These are phyloP conservation scores for Phyllosticta citribraziliensis DNA, from an alignment of 2,329 filamentous ascomycete genomes.

Conservation along the genomic window DNA sequence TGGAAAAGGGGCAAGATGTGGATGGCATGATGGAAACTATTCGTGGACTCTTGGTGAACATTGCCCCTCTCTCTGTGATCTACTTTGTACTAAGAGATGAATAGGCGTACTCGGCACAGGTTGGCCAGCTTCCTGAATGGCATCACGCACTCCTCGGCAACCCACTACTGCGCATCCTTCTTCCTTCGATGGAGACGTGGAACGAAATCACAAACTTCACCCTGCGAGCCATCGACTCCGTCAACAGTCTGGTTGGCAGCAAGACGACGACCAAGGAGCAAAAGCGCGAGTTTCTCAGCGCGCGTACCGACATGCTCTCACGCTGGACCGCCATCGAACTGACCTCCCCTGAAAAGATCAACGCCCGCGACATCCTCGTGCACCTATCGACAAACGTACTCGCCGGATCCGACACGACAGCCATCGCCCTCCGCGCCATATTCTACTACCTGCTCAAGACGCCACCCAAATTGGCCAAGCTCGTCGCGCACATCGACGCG, in stretches of 20 bases:
- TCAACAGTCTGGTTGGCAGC: background rate
- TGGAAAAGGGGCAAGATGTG: slow-evolving; percentile 32
- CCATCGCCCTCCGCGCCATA: slow-evolving; percentile 24
- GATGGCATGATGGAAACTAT: slow-evolving; percentile 22
- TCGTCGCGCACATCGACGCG: slow-evolving; percentile 18
- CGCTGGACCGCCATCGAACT: slow-evolving; percentile 24
- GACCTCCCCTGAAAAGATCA: slow-evolving; percentile 23
- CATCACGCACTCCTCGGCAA: slow-evolving; percentile 21
- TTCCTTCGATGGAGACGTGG: slow-evolving; percentile 27
- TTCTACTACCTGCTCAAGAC: slow-evolving; percentile 22
- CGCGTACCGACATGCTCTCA: slow-evolving; percentile 27
- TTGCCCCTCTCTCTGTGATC: too few relatives aligned
- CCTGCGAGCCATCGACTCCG: slow-evolving; percentile 23
- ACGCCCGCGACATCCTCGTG: slow-evolving; percentile 25
- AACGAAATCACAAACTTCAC: slow-evolving; percentile 25
- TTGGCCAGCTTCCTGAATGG: slow-evolving; percentile 21
- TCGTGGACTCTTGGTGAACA: slow-evolving; percentile 14
- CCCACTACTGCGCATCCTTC: slow-evolving; percentile 20
- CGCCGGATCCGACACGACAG: slow-evolving; percentile 29
- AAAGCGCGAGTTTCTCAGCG: slow-evolving; percentile 17
- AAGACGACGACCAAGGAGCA: slow-evolving; percentile 19
- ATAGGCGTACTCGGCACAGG: slow-evolving; percentile 18
- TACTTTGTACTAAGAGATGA: too few relatives aligned
- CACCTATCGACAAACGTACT: slow-evolving; percentile 25
- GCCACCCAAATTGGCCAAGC: slow-evolving; percentile 15